These are phyloP conservation scores for Chlamydomonas reinhardtii DNA, from an alignment of 163 green algal species.

Conservation along the genomic window DNA sequence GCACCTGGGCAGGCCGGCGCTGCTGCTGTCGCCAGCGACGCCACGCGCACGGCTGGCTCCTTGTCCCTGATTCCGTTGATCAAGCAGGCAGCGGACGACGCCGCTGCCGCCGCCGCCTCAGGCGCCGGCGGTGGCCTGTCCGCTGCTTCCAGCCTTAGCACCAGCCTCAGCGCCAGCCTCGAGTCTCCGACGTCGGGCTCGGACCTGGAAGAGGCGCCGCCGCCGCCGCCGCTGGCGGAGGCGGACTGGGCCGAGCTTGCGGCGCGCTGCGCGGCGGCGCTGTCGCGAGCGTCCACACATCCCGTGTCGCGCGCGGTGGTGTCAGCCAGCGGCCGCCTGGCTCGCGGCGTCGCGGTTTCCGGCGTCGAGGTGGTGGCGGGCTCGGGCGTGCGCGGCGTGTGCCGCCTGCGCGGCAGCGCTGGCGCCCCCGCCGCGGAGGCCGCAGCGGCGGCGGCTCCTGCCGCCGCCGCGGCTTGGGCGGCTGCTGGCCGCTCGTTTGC, in stretches of 20 bases:
- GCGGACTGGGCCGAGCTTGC: slow-evolving; percentile 44
- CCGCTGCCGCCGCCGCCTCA: neutral
- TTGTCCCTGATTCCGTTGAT: neutral
- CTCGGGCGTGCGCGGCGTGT: slow-evolving; percentile 61
- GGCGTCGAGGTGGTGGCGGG: slow-evolving; percentile 57
- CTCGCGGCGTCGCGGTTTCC: slow-evolving; percentile 31
- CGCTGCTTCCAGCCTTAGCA: neutral
- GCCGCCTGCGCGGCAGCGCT: slow-evolving; percentile 23
- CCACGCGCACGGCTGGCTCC: no score
- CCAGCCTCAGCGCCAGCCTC: slow-evolving; percentile 24
- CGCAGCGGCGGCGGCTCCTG: no score
- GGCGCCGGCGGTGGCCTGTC: neutral
- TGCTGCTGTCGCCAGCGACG: no score
- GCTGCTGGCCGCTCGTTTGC: slow-evolving; percentile 16
- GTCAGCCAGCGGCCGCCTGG: slow-evolving; percentile 33
- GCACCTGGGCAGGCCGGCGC: no score
- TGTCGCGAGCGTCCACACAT: slow-evolving; percentile 86
- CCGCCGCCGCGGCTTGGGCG: no score
- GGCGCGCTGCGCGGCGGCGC: slow-evolving; percentile 80
- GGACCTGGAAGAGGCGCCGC: neutral
- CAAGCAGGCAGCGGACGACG: neutral
- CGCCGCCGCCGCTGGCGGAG: neutral
- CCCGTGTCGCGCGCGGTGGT: slow-evolving; percentile 85
- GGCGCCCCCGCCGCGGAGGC: no score
- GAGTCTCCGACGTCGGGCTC: neutral